Evolutionary conservation across 2,329 filamentous ascomycete species (phyloP), one percentile per base, ranked within the genome.

Genomic region (Fusarium equiseti): DNA sequence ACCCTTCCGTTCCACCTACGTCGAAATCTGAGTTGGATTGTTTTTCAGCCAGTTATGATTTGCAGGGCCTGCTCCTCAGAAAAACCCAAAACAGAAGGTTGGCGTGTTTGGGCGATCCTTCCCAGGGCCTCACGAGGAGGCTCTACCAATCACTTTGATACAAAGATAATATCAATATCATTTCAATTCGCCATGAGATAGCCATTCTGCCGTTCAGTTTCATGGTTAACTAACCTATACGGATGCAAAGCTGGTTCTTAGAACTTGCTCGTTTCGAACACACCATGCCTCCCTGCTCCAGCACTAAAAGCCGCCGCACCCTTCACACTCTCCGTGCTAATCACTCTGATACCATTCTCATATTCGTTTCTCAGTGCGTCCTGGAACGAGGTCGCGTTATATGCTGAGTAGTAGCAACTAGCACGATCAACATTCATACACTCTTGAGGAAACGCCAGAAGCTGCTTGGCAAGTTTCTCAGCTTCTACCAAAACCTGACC

Each of bases 361-460:
- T 58, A 65, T n/a, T 65, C 62, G 22, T 65, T 65, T n/a, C 52
- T 65, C 10, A 65, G n/a, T 1, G 52, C 60, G 42, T 65, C 62
- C 8, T 65, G 26, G 45, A 65, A 65, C 2, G 62, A 65, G 0
- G 38, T 26, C 6, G 62, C 62, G 7, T 50, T 46, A 10, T 65
- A 65, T 1, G 18, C 22, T 3, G 62, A 46, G 12, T 65, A 65
- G 7, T 65, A 65, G 3, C 62, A 65, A 26, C 13, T 65, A 1
- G 26, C 42, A 8, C 60, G 27, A 6, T 65, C 62, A 1, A 43
- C 27, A 12, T 59, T 65, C 62, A 65, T 65, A 3, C 62, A 65
- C 2, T 65, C 40, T 4, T 65, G 62, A 7, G 62, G 52, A 18
- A 65, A 65, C 11, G 9, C 46, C 0, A 65, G 16, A 9, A 65